Evolutionary conservation across 192 early-diverging fungal genomes (phyloP).

Genomic region (Backusella tarrabulga): DNA sequence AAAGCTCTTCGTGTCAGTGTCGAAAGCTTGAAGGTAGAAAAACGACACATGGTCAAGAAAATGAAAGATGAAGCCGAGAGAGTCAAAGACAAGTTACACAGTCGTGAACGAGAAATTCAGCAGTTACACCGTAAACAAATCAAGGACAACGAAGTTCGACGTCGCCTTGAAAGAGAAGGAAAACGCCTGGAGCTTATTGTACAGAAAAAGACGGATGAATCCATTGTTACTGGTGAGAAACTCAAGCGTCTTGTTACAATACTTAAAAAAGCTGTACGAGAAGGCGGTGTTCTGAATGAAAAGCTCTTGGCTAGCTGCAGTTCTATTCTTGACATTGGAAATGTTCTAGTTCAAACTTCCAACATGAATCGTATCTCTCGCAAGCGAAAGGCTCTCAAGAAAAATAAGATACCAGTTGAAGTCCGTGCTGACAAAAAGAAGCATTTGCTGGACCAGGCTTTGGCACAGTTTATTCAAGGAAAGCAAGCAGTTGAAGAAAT

Average conservation of each 20-base stretch:
- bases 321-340: constrained; percentile 24
- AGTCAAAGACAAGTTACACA: constrained; percentile 54
- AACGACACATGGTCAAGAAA: constrained; percentile 68
- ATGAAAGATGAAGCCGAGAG: constrained; percentile 67
- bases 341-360: constrained; percentile 20
- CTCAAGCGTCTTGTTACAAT: constrained; percentile 44
- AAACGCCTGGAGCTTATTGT: constrained; percentile 53
- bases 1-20: constrained; percentile 63
- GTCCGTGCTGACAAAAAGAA: constrained; percentile 46
- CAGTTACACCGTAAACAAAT: constrained; percentile 52
- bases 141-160: constrained; percentile 42
- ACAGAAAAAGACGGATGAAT: constrained; percentile 56
- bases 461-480: constrained; percentile 49
- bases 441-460: constrained; percentile 44
- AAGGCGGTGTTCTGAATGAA: constrained; percentile 27
- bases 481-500: constrained; percentile 47
- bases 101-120: constrained; percentile 57
- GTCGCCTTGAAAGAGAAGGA: constrained; percentile 47
- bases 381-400: background rate
- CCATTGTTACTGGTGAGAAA: constrained; percentile 33
- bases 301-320: constrained; percentile 23
- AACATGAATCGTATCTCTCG: constrained; percentile 12
- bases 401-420: constrained; percentile 2
- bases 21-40: constrained; percentile 70
- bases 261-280: constrained; percentile 41